These are phyloP conservation scores for Tubosaeta sp. DNA, from an alignment of 768 basidiomycete species.

Conservation along the genomic window DNA sequence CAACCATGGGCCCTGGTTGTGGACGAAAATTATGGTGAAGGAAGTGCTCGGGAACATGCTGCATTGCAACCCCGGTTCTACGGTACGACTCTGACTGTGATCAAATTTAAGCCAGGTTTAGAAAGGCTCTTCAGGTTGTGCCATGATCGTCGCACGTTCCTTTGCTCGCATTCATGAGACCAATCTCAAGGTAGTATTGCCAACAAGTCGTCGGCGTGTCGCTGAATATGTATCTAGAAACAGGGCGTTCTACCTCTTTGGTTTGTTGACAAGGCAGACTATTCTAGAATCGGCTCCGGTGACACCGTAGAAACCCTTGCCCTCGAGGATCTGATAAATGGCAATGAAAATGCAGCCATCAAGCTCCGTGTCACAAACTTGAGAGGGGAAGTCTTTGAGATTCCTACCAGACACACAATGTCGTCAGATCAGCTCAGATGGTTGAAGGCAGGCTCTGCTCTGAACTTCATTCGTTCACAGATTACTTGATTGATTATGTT, in stretches of 20 bases:
- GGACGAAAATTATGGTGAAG: constrained; percentile 97
- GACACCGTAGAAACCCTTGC: constrained; percentile 83
- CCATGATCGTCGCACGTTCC: constrained; percentile 83
- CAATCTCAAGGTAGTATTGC: constrained; percentile 72
- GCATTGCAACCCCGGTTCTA: constrained; percentile 96
- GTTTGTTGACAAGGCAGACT: constrained; percentile 85
- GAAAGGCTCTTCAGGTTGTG: constrained; percentile 53
- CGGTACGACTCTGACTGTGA: constrained; percentile 38
- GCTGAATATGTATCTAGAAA: constrained; percentile 53
- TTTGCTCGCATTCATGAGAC: constrained; percentile 99
- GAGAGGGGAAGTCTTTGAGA: constrained; percentile 58
- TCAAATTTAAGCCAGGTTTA: not conserved
- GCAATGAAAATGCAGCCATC: constrained; percentile 40
- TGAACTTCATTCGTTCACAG: constrained; percentile 80
- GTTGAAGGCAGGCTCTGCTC: constrained; percentile 82
- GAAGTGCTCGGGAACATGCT: constrained; percentile 96
- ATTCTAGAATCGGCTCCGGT: constrained; percentile 74
- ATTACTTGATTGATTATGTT: constrained; percentile 25
- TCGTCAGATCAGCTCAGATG: constrained; percentile 86
- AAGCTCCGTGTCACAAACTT: constrained; percentile 63
- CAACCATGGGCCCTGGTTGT: constrained; percentile 94
- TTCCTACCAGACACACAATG: constrained; percentile 85
- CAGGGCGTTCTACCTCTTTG: constrained; percentile 97
- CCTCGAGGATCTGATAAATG: constrained; percentile 59
- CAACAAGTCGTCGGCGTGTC: not conserved